Base-by-base conservation (phyloP, 768 basidiomycete species). In the Terana coerulea region DNA sequence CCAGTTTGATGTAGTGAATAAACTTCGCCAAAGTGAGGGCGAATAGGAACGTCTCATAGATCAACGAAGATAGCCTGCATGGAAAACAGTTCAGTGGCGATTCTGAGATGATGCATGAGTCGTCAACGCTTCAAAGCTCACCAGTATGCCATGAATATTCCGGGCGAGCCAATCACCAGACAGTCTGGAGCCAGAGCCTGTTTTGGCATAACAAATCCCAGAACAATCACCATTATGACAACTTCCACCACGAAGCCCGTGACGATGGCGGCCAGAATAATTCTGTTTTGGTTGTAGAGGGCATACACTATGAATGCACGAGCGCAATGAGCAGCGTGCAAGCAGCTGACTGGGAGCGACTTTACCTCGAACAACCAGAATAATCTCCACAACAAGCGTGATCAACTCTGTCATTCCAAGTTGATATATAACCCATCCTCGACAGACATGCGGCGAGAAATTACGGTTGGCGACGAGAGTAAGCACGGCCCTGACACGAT, bases 41-140 rank as follows among this genome's bases (percentile, higher is more conserved):
- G n/a, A 47, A 56, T 3, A 56, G 40, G 22, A 52, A 33, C 17
- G 55, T 51, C 30, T 56, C 55, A 25, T 47, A 56, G n/a, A 19
- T 33, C n/a, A 56, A 40, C n/a, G 50, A 48, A 1, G 50, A 42
- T n/a, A 56, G 12, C 55, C 55, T 56, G 36, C 10, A 17, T 11
- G 10, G 3, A 24, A n/a, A n/a, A n/a, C n/a, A n/a, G n/a, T n/a
- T n/a, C n/a, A 19, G 30, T 19, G 35, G 39, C 28, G 8, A 31
- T 5, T n/a, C n/a, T n/a, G n/a, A 6, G 19, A 11, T 29, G 17
- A 12, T 6, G 28, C 8, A n/a, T n/a, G n/a, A n/a, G n/a, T n/a
- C n/a, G n/a, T n/a, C n/a, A n/a, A n/a, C n/a, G n/a, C n/a, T n/a
- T n/a, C n/a, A n/a, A n/a, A 7, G 30, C 35, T 8, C n/a, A 53